A percentile compares a stretch with the other conserved stretches of the same genome.
phyloP scores from a whole-genome alignment of 257 asterid species.

The Linaria vulgaris region DNA sequence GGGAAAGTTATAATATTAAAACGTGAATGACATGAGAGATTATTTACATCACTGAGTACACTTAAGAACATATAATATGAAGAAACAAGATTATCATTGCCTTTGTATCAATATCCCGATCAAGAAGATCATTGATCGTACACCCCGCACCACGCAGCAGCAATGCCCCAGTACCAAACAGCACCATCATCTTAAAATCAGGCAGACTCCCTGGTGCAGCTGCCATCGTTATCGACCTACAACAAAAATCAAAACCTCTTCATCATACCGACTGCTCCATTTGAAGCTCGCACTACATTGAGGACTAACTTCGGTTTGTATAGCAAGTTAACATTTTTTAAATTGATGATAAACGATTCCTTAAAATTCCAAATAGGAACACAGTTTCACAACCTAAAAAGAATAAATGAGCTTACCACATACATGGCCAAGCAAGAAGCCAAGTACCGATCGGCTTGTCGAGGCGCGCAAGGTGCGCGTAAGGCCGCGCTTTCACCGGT shows the following conservation, averaged over 20 bases:
- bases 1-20: constrained; percentile 18
- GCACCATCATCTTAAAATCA: constrained; percentile 74
- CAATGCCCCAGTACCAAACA: constrained; percentile 88
- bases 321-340: no score
- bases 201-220: constrained; percentile 81
- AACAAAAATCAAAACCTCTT: constrained; percentile 27
- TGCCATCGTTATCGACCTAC: constrained; percentile 88
- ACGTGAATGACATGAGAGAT: constrained; percentile 11
- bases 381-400: not conserved
- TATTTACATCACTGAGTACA: constrained; percentile 3
- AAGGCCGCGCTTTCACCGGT: constrained; percentile 60
- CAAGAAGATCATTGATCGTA: constrained; percentile 84
- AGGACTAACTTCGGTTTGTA: no score
- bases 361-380: not conserved
- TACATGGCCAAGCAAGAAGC: constrained; percentile 97
- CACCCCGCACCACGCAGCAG: constrained; percentile 95
- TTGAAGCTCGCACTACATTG: not conserved
- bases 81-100: constrained; percentile 31
- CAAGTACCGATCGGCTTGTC: constrained; percentile 92
- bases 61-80: constrained; percentile 5
- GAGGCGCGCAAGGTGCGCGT: constrained; percentile 81
- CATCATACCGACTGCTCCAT: not conserved
- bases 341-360: not conserved
- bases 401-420: constrained; percentile 55
- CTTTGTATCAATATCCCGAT: constrained; percentile 85